Conservation (phyloP, 192 early-diverging fungal species). For the Pecoramyces ruminantium region DNA sequence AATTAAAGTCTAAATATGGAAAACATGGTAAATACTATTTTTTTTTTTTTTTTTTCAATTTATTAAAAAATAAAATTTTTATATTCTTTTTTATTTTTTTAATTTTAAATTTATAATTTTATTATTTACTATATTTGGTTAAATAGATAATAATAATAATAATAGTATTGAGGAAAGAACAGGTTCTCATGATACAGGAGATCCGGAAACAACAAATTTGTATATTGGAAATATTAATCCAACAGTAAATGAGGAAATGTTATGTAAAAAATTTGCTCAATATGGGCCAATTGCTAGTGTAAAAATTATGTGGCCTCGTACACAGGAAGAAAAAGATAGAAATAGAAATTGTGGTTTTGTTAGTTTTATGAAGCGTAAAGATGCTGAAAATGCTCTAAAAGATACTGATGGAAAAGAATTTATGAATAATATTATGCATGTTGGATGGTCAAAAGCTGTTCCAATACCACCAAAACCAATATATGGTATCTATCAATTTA, state of each 20-base stretch:
- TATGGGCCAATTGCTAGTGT: slow-evolving; percentile 77
- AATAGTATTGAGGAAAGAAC: slow-evolving; percentile 9
- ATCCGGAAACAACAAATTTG: slow-evolving; percentile 64
- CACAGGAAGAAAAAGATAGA: slow-evolving; percentile 60
- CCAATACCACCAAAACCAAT: slow-evolving; percentile 52
- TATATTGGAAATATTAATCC: slow-evolving; percentile 69
- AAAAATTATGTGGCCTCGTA: slow-evolving; percentile 93
- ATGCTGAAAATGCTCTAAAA: slow-evolving; percentile 49
- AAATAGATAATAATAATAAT: slow-evolving; percentile 5
- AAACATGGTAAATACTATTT: not conserved
- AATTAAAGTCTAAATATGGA: slow-evolving; percentile 14
- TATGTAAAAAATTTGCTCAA: slow-evolving; percentile 59
- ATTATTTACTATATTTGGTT: too few relatives aligned
- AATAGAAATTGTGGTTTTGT: slow-evolving; percentile 74
- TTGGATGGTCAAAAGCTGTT: slow-evolving; percentile 75
- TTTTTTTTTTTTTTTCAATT: too few relatives aligned
- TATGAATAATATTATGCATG: slow-evolving; percentile 35
- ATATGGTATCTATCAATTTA: slow-evolving; percentile 25
- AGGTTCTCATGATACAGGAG: slow-evolving; percentile 56
- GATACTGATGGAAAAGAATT: slow-evolving; percentile 56
- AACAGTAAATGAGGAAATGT: slow-evolving; percentile 43
- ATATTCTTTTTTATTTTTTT: too few relatives aligned
- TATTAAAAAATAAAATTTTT: too few relatives aligned
- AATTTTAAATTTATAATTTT: too few relatives aligned
- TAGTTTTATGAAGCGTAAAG: slow-evolving; percentile 63